These are phyloP conservation scores for Mrakia blollopis DNA, from an alignment of 768 basidiomycete genomes.

Conservation along the genomic window DNA sequence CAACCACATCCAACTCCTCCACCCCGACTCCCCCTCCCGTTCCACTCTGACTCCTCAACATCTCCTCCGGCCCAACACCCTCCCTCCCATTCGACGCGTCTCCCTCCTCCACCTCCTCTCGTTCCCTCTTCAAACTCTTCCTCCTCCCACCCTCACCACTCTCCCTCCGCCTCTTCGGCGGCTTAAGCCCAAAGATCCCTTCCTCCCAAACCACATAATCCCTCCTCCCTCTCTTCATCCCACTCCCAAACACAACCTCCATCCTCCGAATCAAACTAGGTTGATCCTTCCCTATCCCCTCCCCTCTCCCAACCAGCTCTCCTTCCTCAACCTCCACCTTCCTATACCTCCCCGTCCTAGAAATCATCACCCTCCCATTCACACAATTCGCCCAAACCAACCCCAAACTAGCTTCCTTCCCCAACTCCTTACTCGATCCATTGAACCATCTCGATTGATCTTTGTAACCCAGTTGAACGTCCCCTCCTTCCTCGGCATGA, in stretches of 20 bases:
- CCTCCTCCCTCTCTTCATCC: slow-evolving; percentile 55
- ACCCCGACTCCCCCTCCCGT: neutral
- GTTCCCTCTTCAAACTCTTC: neutral
- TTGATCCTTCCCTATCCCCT: no score
- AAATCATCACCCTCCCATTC: slow-evolving; percentile 76
- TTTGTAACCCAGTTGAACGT: slow-evolving; percentile 54
- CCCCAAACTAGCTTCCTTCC: slow-evolving; percentile 77
- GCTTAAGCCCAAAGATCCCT: slow-evolving; percentile 50
- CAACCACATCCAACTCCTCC: neutral
- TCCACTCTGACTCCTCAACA: neutral
- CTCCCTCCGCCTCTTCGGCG: neutral
- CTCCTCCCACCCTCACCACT: neutral
- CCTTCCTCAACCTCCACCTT: slow-evolving; percentile 47
- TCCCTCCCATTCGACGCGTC: neutral
- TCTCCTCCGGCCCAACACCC: neutral
- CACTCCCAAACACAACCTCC: slow-evolving; percentile 71
- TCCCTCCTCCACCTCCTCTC: neutral
- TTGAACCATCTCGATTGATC: slow-evolving; percentile 74
- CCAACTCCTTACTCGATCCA: slow-evolving; percentile 50
- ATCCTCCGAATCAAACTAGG: slow-evolving; percentile 60
- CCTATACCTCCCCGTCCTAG: slow-evolving; percentile 65
- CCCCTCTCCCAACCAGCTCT: slow-evolving; percentile 38
- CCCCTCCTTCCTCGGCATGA: neutral
- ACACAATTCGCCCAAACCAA: slow-evolving; percentile 92
- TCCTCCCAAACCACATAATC: slow-evolving; percentile 68